Evolutionary conservation across 768 basidiomycete species (phyloP), one percentile per base, ranked within the genome.

Genomic region (Podaxis pistillaris): DNA sequence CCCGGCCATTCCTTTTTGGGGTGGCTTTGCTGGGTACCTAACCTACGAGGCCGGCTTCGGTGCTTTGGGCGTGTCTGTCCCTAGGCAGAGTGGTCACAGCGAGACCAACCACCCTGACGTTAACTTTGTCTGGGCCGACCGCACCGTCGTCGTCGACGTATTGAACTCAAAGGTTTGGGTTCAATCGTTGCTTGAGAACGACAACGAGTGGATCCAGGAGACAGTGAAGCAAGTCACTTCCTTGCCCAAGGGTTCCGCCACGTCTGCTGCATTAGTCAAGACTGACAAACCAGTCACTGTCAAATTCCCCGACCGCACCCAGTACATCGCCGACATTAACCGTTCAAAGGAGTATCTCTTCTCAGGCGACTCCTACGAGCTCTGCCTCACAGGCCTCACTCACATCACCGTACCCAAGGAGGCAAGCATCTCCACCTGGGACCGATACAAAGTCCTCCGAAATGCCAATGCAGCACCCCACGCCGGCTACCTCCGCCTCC

Each of bases 311-410:
- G 80, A 86, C 66, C 81, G 81, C 68, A 72, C 73, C 1, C 67
- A 71, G 1, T 97, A 98, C 73, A 83, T 89, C 28, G 73, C 81
- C 26, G 84, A 84, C 17, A 93, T 98, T 65, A 75, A 83, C n/a
- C 70, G 78, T 56, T 91, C 92, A n/a, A 86, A 94, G 69, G 86
- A 91, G 59, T 81, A 83, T 64, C 84, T 97, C 46, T 89, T 81
- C 63, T 81, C 88, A 28, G 96, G 96, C 5, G 90, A 97, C 70
- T 93, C 93, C 1, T 98, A 98, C 74, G 96, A 98, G 72, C 82
- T 98, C 41, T 97, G 95, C 66, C 77, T 97, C 38, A 97, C 96
- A 1, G 89, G 90, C 3, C 84, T 79, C 13, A 91, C 90, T 17
- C 81, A 73, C 33, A 79, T 93, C 55, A 74, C 80, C 12, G 69